phyloP scores from a whole-genome alignment of 352 stramenopile species.

The Nothophytophthora sp. region DNA sequence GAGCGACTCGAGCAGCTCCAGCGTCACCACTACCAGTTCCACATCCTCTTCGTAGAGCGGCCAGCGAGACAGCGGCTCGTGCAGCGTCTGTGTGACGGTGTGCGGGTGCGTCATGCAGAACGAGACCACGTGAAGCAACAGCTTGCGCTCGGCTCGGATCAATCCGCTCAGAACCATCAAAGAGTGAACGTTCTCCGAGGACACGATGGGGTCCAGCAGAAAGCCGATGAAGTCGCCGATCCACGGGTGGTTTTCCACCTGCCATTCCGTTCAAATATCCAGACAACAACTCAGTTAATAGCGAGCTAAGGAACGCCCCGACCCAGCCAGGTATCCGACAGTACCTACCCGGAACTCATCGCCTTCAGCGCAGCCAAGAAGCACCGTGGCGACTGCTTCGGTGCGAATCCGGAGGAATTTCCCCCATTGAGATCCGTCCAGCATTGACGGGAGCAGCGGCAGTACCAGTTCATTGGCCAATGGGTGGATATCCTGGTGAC shows the following conservation, averaged over 20 bases:
- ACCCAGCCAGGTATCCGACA: background rate
- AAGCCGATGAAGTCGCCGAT: conserved; percentile 43
- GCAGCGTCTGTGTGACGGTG: conserved; percentile 40
- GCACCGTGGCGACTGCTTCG: conserved; percentile 48
- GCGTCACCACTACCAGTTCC: conserved; percentile 49
- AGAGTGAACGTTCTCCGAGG: conserved; percentile 49
- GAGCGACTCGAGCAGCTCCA: conserved; percentile 45
- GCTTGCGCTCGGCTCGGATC: conserved; percentile 26
- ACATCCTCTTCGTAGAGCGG: conserved; percentile 70
- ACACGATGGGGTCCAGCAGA: conserved; percentile 45
- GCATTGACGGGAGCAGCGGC: conserved; percentile 42
- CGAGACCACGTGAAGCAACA: conserved; percentile 38
- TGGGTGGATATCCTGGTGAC: conserved; percentile 34
- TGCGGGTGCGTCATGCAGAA: conserved; percentile 40
- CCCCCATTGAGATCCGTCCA: conserved; percentile 51
- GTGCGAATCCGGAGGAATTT: conserved; percentile 48
- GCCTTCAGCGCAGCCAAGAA: conserved; percentile 40
- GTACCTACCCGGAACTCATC: conserved; percentile 39
- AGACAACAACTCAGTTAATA: conserved; percentile 1
- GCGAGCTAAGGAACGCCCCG: background rate
- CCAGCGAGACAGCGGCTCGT: conserved; percentile 51
- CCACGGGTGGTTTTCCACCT: conserved; percentile 46
- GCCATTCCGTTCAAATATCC: too few species aligned
- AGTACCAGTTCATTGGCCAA: conserved; percentile 50
- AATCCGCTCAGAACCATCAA: conserved; percentile 47